Percentiles rank a stretch among this genome's conserved stretches.
phyloP scores from a whole-genome alignment of 371 early-diverging fungal genomes.

The Chytridium lagenaria region DNA sequence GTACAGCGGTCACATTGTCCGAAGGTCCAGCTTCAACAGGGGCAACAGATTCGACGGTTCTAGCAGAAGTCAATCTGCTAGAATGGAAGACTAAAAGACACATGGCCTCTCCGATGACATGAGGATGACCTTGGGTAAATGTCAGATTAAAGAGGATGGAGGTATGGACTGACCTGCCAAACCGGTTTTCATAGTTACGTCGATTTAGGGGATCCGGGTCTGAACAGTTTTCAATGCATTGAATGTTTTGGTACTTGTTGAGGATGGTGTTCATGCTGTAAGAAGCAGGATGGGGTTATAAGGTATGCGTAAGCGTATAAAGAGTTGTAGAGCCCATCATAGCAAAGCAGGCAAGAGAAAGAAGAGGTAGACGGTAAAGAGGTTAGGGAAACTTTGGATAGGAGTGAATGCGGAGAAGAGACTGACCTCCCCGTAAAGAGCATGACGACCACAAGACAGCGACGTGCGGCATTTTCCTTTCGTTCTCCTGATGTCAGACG shows the following conservation, averaged over 20 bases:
- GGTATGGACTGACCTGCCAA: constrained; percentile 68
- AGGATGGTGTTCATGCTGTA: constrained; percentile 55
- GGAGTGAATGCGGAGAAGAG: not conserved
- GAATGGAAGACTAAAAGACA: constrained; percentile 65
- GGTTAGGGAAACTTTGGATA: too few relatives aligned
- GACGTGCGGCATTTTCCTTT: too few relatives aligned
- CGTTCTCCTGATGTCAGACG: too few relatives aligned
- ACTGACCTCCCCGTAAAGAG: constrained; percentile 28
- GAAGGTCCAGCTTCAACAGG: not conserved
- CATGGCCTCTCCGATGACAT: constrained; percentile 92
- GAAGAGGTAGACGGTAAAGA: too few relatives aligned
- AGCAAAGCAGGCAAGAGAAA: constrained; percentile 5
- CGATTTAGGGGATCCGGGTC: constrained; percentile 74
- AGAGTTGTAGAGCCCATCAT: not conserved
- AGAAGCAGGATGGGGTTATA: not conserved
- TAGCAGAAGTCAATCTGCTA: not conserved
- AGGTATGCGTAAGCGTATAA: constrained; percentile 1
- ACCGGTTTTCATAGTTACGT: constrained; percentile 91
- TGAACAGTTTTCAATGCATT: constrained; percentile 88
- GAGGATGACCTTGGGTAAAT: constrained; percentile 69
- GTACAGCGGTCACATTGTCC: constrained; percentile 17
- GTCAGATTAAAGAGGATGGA: not conserved
- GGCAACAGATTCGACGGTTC: not conserved
- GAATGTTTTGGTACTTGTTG: constrained; percentile 62
- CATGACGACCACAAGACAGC: constrained; percentile 30